A percentile compares a stretch with the other conserved stretches of the same genome.
phyloP scores from a whole-genome alignment of 768 basidiomycete species.

The Coprinellus micaceus region DNA sequence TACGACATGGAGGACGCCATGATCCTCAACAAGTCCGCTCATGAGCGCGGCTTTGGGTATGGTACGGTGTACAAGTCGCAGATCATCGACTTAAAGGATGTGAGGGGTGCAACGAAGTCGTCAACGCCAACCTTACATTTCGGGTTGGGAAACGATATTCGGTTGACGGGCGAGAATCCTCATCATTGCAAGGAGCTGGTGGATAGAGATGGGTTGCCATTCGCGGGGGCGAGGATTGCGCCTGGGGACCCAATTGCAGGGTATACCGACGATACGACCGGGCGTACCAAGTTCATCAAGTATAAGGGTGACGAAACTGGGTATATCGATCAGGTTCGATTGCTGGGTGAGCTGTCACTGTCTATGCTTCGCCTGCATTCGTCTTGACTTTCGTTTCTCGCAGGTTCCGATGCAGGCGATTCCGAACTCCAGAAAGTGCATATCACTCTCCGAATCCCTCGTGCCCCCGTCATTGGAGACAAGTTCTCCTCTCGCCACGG shows the following conservation, averaged over 20 bases:
- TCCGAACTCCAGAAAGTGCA: slow-evolving; percentile 89
- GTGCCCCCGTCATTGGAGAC: slow-evolving; percentile 96
- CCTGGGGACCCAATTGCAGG: slow-evolving; percentile 82
- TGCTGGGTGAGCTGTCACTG: slow-evolving; percentile 61
- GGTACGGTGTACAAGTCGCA: slow-evolving; percentile 96
- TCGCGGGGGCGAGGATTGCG: slow-evolving; percentile 62
- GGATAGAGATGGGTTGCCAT: slow-evolving; percentile 83
- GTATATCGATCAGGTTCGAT: slow-evolving; percentile 86
- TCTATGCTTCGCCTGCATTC: not conserved
- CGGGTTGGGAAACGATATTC: slow-evolving; percentile 77
- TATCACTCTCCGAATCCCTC: slow-evolving; percentile 87
- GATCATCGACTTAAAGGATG: slow-evolving; percentile 83
- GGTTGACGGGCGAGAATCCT: slow-evolving; percentile 40
- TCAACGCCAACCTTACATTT: slow-evolving; percentile 80
- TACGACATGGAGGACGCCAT: slow-evolving; percentile 99
- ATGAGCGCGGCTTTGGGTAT: slow-evolving; percentile 96
- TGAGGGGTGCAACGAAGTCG: slow-evolving; percentile 61
- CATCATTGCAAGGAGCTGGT: slow-evolving; percentile 50
- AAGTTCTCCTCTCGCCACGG: slow-evolving; percentile 99
- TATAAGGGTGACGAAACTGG: slow-evolving; percentile 95
- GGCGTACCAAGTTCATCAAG: slow-evolving; percentile 80
- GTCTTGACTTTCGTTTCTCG: not conserved
- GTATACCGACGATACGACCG: slow-evolving; percentile 82
- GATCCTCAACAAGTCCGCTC: slow-evolving; percentile 98
- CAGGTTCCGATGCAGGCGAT: slow-evolving; percentile 86